Base-by-base conservation (phyloP, 169 alveolate species). In the Cryptosporidium bovis region DNA sequence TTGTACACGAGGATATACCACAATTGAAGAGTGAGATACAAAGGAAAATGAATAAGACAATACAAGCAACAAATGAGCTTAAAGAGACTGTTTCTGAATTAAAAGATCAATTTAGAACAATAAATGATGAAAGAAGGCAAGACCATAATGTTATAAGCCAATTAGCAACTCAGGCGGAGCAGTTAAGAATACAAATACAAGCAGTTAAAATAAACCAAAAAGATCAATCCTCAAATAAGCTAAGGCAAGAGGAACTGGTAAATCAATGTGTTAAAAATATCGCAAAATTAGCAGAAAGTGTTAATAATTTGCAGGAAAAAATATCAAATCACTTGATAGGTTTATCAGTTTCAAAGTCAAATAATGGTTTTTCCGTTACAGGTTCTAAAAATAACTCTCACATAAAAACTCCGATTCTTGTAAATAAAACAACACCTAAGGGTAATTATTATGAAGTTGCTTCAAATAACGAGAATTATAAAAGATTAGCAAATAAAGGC, bases 241-340 rank as follows among this genome's bases (percentile, higher is more conserved):
- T 77, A 36, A 56, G 87, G 33, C 87, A 77, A 7, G 87, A 77
- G 50, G 87, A 77, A 36, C n/a, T 77, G 64, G 87, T 77, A 27
- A 77, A 77, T 48, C 87, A 77, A 40, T 77, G 87, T 60, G 87
- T 77, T 7, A 56, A 77, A 12, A 77, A 77, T 46, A 77, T 77
- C 48, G 87, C 87, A 60, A 77, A 77, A 40, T 46, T 77, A 51
- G 87, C 87, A n/a, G 87, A 77, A 58, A 77, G 87, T 29, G 87
- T 77, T 4, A 77, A 77, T 44, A 77, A 62, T 40, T 66, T 77
- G 20, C 87, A 77, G 36, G 87, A 77, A 62, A 77, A 77, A 53
- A 77, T 77, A 7, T 77, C 87, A 29, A 77, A 56, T 62, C 87
- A 77, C 31, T 50, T 77, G 12, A 77, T 77, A 27, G 87, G 77